phyloP scores from a whole-genome alignment of 176 grass and related monocot genomes.

The Oryza punctata region DNA sequence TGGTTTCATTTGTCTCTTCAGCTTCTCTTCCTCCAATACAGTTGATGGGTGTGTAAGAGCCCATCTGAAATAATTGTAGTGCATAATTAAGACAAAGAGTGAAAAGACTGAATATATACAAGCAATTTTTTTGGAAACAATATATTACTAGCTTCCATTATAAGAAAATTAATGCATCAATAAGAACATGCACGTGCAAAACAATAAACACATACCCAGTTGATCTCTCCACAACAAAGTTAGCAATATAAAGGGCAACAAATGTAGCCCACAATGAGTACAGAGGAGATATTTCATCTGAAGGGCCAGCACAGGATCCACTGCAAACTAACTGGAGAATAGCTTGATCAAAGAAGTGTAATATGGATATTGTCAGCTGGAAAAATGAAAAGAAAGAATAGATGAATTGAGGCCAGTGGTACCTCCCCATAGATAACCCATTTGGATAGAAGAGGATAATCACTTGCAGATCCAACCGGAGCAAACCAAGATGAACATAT shows the following conservation, averaged over 20 bases:
- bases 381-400: conserved; percentile 14
- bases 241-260: conserved; percentile 86
- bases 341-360: conserved; percentile 50
- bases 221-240: conserved; percentile 94
- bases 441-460: conserved; percentile 86
- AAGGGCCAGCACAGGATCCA: conserved; percentile 87
- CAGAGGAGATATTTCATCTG: conserved; percentile 92
- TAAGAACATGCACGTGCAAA: conserved; percentile 18
- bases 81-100: conserved; percentile 22
- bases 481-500: conserved; percentile 97
- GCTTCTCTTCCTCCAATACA: conserved; percentile 68
- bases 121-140: conserved; percentile 4
- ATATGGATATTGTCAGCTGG: conserved; percentile 13
- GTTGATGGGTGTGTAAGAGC: conserved; percentile 69
- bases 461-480: conserved; percentile 89
- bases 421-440: conserved; percentile 99
- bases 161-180: not conserved
- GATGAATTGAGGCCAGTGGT: conserved; percentile 24
- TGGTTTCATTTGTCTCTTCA: conserved; percentile 86
- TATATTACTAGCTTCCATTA: not conserved
- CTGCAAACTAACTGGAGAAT: conserved; percentile 89
- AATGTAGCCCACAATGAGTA: conserved; percentile 98
- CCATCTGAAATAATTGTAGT: conserved; percentile 66
- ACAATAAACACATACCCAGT: conserved; percentile 63
- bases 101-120: not conserved